Evolutionary conservation across 2,329 filamentous ascomycete genomes (phyloP).

Genomic region (Claviceps purpurea): DNA sequence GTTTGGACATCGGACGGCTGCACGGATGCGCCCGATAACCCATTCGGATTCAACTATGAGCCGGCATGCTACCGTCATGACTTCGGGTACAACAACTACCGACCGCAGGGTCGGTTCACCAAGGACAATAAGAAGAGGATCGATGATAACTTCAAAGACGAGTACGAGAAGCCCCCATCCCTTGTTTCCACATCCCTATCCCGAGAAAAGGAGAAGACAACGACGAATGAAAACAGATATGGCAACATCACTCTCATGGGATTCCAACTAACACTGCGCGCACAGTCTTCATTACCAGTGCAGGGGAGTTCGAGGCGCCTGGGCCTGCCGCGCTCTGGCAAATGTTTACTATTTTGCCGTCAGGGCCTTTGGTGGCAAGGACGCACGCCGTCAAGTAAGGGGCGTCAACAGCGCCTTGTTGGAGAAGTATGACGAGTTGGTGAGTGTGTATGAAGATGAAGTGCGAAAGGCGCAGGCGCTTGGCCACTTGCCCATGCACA

Average conservation of each 20-base stretch:
- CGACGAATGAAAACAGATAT: too few relatives aligned
- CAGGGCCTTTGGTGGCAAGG: not conserved
- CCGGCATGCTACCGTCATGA: slow-evolving; percentile 40
- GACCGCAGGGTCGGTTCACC: slow-evolving; percentile 24
- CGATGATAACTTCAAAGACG: slow-evolving; percentile 35
- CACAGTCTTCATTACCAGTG: not conserved
- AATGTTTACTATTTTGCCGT: not conserved
- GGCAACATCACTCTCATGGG: slow-evolving; percentile 1
- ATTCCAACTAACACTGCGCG: not conserved
- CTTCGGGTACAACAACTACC: slow-evolving; percentile 41
- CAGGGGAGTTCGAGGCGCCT: rapidly evolving
- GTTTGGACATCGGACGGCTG: slow-evolving; percentile 31
- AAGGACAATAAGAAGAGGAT: slow-evolving; percentile 19
- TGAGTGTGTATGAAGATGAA: not conserved
- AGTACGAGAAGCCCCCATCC: slow-evolving; percentile 15
- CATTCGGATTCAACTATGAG: slow-evolving; percentile 27
- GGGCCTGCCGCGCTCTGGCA: not conserved
- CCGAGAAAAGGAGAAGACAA: not conserved
- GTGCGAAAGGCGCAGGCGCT: not conserved
- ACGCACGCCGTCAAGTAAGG: not conserved
- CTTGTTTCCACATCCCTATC: not conserved
- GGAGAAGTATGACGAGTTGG: not conserved
- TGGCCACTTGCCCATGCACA: not conserved
- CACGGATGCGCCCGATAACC: slow-evolving; percentile 28
- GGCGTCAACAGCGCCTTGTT: not conserved